Conservation (phyloP, 164 flowering plant species). For the Aristolochia fimbriata region DNA sequence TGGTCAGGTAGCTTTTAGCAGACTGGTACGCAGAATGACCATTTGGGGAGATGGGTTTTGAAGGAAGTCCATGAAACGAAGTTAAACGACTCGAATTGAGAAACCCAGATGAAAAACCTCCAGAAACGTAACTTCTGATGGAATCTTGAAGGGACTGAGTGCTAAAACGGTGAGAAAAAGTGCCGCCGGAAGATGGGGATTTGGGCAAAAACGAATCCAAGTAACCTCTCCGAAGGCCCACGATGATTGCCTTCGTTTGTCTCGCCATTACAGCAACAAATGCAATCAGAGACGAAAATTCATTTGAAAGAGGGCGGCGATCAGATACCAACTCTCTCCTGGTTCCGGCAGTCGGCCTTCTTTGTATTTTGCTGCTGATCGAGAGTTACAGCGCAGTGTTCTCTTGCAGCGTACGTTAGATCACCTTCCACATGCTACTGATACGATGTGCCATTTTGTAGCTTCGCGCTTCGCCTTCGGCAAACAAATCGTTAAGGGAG, state of each 20-base stretch:
- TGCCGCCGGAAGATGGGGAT: slow-evolving; percentile 4
- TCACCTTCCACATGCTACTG: too few species aligned
- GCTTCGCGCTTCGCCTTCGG: too few species aligned
- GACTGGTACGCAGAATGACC: background rate
- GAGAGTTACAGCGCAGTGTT: too few species aligned
- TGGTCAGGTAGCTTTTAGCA: background rate
- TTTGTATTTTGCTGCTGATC: too few species aligned
- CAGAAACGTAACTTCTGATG: slow-evolving; percentile 2
- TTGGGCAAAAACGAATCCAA: background rate
- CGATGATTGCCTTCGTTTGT: slow-evolving; percentile 20
- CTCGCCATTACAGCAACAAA: slow-evolving; percentile 21
- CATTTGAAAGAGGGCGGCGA: background rate
- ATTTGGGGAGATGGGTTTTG: slow-evolving; percentile 2
- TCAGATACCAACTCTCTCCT: background rate
- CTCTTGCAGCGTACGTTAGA: too few species aligned
- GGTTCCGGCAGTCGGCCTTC: too few species aligned
- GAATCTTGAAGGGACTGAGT: background rate
- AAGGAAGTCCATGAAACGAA: background rate
- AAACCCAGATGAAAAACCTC: slow-evolving; percentile 3
- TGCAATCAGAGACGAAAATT: background rate
- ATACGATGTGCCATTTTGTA: too few species aligned
- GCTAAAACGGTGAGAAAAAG: background rate
- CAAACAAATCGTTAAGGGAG: too few species aligned
- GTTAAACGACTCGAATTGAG: slow-evolving; percentile 6
- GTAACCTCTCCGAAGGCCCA: slow-evolving; percentile 14